phyloP scores from a whole-genome alignment of 768 basidiomycete species.

The Leccinum subgranulosum region DNA sequence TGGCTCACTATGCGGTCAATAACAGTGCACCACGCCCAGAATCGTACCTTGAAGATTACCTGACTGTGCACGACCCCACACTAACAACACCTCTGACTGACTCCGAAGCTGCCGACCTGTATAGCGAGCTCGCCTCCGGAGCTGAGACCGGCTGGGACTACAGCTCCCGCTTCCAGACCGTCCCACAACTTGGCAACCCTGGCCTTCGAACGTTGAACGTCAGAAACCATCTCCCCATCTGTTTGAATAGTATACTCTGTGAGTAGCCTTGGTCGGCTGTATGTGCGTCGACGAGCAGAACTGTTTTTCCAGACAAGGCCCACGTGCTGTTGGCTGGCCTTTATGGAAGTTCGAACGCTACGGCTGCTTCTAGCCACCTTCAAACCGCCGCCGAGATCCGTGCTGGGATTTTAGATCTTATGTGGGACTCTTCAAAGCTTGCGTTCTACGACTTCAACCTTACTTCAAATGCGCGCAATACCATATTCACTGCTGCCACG shows the following conservation, averaged over 20 bases:
- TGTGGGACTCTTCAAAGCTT: conserved; percentile 80
- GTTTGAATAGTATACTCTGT: conserved; percentile 86
- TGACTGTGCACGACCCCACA: conserved; percentile 66
- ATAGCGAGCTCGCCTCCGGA: conserved; percentile 83
- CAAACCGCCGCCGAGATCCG: conserved; percentile 55
- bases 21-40: conserved; percentile 90
- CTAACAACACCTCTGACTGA: conserved; percentile 56
- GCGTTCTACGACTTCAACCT: conserved; percentile 92
- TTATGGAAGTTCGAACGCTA: conserved; percentile 47
- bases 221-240: conserved; percentile 64
- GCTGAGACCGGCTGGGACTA: conserved; percentile 68
- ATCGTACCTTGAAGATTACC: conserved; percentile 76
- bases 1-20: conserved; percentile 73
- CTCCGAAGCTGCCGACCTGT: conserved; percentile 59
- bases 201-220: conserved; percentile 72
- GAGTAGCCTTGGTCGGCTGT: conserved; percentile 28
- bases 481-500: conserved; percentile 67
- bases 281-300: neutral
- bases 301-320: conserved; percentile 50
- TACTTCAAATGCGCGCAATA: conserved; percentile 60
- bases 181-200: conserved; percentile 39
- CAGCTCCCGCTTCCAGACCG: conserved; percentile 44
- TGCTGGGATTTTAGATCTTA: conserved; percentile 76
- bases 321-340: conserved; percentile 58
- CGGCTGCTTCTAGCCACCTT: conserved; percentile 48